Base-by-base conservation (phyloP, 2,329 filamentous ascomycete genomes). In the Lasiodiplodia sp. region DNA sequence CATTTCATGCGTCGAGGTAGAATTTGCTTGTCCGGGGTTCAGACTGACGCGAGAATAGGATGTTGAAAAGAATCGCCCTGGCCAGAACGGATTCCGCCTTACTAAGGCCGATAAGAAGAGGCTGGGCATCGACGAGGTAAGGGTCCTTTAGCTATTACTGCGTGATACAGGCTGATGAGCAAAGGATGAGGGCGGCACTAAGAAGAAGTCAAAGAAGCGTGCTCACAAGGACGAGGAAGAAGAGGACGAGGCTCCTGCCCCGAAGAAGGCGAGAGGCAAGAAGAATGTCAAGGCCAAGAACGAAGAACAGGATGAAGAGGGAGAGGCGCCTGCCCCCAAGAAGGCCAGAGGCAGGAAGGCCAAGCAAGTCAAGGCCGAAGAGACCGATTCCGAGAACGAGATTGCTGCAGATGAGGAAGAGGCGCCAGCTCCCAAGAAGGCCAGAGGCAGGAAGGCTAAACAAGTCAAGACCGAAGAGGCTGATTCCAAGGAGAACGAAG, bases 61-160 rank as follows among this genome's bases (percentile, higher is more conserved):
- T 72, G 83, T 87, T 3, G 91, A 92, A 75, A 87, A 88, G 81
- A 96, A 96, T 77, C 84, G 87, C 23, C 90, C 87, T 3, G 91
- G 91, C 18, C 83, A 85, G 73, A 86, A 82, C 69, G 90, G 91
- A 28, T 92, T 91, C 75, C 88, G 88, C 25, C 70, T 74, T 16
- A 73, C 72, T 52, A 67, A 68, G 58, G 73, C 76, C 34, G 74
- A 75, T n/a, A 72, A 68, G 57, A 69, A 68, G 72, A 72, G 75
- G 69, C 56, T 75, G 56, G 79, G 73, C 72, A 77, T 64, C 66
- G 7, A 51, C 49, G 5, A 75, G 67, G 47, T 70, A 72, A 25
- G 34, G 34, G 18, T 11, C 23, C 23, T 8, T n/a, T 25, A 25
- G 12, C 67, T 65, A 60, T 65, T 53, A 66, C 69, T 66, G 47